Evolutionary conservation across 2,329 filamentous ascomycete genomes (phyloP).

Genomic region (Cladosporium sp.): DNA sequence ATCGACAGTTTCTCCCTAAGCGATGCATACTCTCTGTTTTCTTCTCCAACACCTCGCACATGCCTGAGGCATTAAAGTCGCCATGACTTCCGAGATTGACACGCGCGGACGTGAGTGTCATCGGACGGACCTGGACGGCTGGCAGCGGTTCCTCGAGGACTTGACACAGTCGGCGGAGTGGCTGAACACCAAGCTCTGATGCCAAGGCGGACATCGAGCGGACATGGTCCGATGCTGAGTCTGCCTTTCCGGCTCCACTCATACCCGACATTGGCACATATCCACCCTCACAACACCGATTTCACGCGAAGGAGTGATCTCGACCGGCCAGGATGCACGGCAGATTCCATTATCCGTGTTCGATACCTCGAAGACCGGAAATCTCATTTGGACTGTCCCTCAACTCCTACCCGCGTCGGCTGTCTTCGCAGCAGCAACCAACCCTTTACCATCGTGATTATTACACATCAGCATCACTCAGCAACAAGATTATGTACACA

Average conservation of each 20-base stretch:
- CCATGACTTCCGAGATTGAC: not conserved
- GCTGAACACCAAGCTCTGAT: not conserved
- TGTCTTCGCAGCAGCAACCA: not conserved
- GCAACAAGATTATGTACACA: not conserved
- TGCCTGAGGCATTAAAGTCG: constrained; percentile 16
- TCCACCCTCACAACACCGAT: not conserved
- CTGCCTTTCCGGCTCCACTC: not conserved
- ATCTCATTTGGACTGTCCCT: not conserved
- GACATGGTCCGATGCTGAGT: not conserved
- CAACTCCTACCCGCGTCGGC: not conserved
- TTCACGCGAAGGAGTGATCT: not conserved
- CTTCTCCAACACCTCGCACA: constrained; percentile 14
- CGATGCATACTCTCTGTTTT: constrained; percentile 10
- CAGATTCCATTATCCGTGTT: not conserved
- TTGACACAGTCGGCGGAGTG: not conserved
- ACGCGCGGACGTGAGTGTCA: not conserved
- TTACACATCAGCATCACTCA: not conserved
- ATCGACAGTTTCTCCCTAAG: not conserved
- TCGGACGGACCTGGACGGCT: not conserved
- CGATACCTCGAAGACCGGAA: not conserved
- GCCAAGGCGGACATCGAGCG: not conserved
- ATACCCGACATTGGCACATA: not conserved
- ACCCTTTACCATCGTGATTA: not conserved
- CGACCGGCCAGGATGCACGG: not conserved
- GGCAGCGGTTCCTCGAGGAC: not conserved